Base-by-base conservation (phyloP, 2,329 filamentous ascomycete species). In the Penicillium brevicompactum region DNA sequence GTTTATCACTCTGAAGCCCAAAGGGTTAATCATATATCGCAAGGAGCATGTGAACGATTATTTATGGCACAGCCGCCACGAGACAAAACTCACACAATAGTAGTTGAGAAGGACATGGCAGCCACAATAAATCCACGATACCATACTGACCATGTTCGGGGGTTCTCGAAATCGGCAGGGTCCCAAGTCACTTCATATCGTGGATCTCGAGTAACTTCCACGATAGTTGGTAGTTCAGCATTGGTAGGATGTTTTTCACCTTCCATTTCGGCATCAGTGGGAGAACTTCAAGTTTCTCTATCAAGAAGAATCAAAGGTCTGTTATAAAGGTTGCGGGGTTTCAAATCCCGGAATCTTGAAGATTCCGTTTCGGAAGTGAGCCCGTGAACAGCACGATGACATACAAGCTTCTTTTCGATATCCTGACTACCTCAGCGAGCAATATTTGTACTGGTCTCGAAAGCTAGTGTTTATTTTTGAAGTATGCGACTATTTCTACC, bases 1-100 rank as follows among this genome's bases (percentile, higher is more conserved):
- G 65, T 89, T 88, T 45, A 89, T 68, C 4, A 89, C 84, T 68
- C 59, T 65, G 38, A 4, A 6, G 13, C 13, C 11, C 42, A n/a
- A 18, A 40, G 14, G 32, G 32, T 40, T 40, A 40, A 34, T 34
- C 31, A 34, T 6, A 27, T 6, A 27, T 8, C 5, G 3, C 24
- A 27, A 27, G 24, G 5, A 5, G 24, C 24, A 27, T 27, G 8
- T 8, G 24, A 27, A 27, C 5, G 24, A 5, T 6, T 27, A 8
- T 27, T 2, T 21, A 2, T 4, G 1, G 18, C 14, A 8, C 3
- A 24, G 8, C 10, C 16, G 6, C n/a, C 18, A 18, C 18, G 18
- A 18, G 24, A 21, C 18, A 10, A 43, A 6, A 58, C 51, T 32
- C 51, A 59, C 60, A 64, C 61, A 6, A 55, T 52, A 1, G 56